Evolutionary conservation across 495 filamentous ascomycete genomes (phyloP).

Genomic region (Choiromyces venosus): DNA sequence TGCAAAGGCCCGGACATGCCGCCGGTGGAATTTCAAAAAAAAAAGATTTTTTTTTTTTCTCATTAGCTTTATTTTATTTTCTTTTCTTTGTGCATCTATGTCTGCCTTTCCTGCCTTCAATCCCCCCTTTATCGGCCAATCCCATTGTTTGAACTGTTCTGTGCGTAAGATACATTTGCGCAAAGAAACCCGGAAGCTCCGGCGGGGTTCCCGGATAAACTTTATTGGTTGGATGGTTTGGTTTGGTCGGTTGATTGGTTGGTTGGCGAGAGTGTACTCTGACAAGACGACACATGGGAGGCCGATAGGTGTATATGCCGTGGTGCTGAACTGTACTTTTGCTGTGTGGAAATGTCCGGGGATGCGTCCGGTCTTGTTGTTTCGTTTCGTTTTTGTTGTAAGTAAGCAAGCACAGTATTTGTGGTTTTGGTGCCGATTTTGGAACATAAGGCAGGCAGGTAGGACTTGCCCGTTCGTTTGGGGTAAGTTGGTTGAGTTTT

Average conservation of each 20-base stretch:
- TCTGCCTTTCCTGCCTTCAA: neutral
- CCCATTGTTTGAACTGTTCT: too few species aligned
- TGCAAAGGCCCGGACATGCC: neutral
- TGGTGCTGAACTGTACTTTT: neutral
- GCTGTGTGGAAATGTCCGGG: too few species aligned
- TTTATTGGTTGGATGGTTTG: too few species aligned
- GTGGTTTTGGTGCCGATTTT: neutral
- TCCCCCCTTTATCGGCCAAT: neutral
- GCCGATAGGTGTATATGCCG: neutral
- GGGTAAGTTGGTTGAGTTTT: neutral
- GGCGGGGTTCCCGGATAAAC: slow-evolving; percentile 1
- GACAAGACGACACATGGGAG: neutral
- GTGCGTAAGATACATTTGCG: too few species aligned
- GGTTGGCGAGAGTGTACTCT: neutral
- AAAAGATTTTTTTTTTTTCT: too few species aligned
- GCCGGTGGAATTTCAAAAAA: neutral
- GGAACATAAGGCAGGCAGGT: neutral
- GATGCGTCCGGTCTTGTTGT: slow-evolving; percentile 1
- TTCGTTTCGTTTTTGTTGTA: too few species aligned
- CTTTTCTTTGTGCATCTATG: neutral
- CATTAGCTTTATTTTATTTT: neutral
- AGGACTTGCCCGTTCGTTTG: neutral
- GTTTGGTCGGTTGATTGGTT: too few species aligned
- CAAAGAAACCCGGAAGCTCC: neutral
- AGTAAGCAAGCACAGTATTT: too few species aligned